A percentile compares a stretch with the other conserved stretches of the same genome.
These are phyloP conservation scores for Kalanchoe fedtschenkoi DNA, from an alignment of 164 flowering plant genomes.

Conservation along the genomic window DNA sequence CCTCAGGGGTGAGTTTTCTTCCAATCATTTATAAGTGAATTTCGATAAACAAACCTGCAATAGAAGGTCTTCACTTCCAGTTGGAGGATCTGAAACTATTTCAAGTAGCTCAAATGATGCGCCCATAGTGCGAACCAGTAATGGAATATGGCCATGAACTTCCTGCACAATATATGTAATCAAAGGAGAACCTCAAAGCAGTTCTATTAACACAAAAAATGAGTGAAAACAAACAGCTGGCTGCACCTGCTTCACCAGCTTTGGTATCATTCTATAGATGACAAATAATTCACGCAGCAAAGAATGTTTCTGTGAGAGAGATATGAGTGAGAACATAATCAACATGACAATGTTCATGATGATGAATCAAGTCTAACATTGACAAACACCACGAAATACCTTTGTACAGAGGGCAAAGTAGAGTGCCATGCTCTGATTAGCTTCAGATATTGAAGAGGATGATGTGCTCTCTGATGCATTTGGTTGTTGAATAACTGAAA, in stretches of 20 bases:
- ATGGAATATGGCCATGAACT: slow-evolving; percentile 74
- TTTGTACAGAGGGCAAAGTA: slow-evolving; percentile 96
- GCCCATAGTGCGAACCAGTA: slow-evolving; percentile 85
- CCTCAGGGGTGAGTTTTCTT: not conserved
- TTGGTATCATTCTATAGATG: slow-evolving; percentile 44
- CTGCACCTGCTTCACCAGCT: slow-evolving; percentile 67
- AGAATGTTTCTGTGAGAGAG: slow-evolving; percentile 60
- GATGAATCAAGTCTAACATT: not conserved
- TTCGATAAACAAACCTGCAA: slow-evolving; percentile 46
- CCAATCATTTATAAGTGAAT: not conserved
- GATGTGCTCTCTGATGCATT: slow-evolving; percentile 29
- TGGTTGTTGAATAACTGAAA: slow-evolving; percentile 26
- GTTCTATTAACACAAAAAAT: not conserved
- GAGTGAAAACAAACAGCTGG: not conserved
- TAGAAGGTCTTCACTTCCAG: slow-evolving; percentile 76
- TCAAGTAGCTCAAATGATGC: slow-evolving; percentile 71
- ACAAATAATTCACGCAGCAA: slow-evolving; percentile 73
- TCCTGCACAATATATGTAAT: slow-evolving; percentile 48
- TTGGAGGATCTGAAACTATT: slow-evolving; percentile 79
- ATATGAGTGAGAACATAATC: not conserved
- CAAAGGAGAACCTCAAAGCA: slow-evolving; percentile 4
- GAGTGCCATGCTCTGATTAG: slow-evolving; percentile 76
- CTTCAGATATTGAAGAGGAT: slow-evolving; percentile 46
- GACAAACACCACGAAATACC: slow-evolving; percentile 26
- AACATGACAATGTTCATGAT: not conserved